A percentile compares a stretch with the other conserved stretches of the same genome.
phyloP scores from a whole-genome alignment of 768 basidiomycete genomes.

The Tremella yokohamensis region DNA sequence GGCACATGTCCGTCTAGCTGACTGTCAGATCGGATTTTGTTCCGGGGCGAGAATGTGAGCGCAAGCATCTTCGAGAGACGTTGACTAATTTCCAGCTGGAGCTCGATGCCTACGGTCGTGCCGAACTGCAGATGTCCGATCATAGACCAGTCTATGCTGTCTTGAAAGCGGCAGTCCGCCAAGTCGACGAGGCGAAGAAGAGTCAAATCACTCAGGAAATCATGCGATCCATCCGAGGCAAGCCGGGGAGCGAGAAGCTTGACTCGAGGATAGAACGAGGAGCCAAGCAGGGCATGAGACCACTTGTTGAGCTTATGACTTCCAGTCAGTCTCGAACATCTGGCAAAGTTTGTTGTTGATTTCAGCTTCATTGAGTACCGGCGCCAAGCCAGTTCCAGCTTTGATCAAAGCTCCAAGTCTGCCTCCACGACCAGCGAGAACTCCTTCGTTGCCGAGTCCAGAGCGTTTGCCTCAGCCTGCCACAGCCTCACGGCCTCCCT shows the following conservation, averaged over 20 bases:
- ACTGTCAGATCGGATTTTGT: slow-evolving; percentile 81
- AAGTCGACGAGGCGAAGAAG: slow-evolving; percentile 74
- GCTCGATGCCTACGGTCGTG: slow-evolving; percentile 72
- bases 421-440: slow-evolving; percentile 2
- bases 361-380: not conserved
- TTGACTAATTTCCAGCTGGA: slow-evolving; percentile 55
- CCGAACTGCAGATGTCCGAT: slow-evolving; percentile 86
- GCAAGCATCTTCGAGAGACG: not conserved
- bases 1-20: slow-evolving; percentile 4
- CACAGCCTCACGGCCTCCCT: not conserved
- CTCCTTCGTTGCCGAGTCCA: not conserved
- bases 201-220: slow-evolving; percentile 55
- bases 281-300: slow-evolving; percentile 11
- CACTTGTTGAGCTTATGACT: slow-evolving; percentile 19
- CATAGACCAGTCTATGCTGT: slow-evolving; percentile 91
- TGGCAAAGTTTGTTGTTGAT: not conserved
- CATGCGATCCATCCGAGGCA: slow-evolving; percentile 4
- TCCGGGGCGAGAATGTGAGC: slow-evolving; percentile 60
- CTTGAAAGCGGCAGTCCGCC: slow-evolving; percentile 71
- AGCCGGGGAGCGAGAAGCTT: not conserved
- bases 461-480: not conserved
- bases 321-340: slow-evolving; percentile 4
- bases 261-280: not conserved
- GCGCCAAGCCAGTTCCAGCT: not conserved
- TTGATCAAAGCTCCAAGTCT: not conserved